Base-by-base conservation (phyloP, 305 asterid species). In the Fraxinus platypoda region DNA sequence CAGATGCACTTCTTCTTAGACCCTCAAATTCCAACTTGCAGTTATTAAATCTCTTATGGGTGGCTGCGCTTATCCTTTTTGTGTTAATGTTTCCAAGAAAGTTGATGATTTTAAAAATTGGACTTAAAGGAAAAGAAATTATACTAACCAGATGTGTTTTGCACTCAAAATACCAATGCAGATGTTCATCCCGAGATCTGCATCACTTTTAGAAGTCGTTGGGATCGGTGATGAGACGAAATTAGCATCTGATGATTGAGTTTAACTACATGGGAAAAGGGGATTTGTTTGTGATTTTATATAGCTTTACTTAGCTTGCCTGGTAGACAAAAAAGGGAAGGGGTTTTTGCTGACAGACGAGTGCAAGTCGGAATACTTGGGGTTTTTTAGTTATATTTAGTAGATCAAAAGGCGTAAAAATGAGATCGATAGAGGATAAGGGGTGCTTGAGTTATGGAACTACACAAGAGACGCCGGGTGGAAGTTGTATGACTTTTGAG, bases 401-500 rank as follows among this genome's bases (percentile, higher is more conserved):
- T 62, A 11, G 87, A 77, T 77, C 54, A 23, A 52, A 9, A 31
- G 75, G 80, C 21, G 75, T 23, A 30, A 78, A 78, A 77, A 93
- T 91, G 98, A 93, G 91, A 89, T 86, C 96, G 74, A 70, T 90
- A 74, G 98, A 95, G 88, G 98, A 94, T 77, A 95, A 94, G 78
- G 96, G 91, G 7, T 92, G 97, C 82, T 84, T 88, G 89, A 88
- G 64, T 62, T 85, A 88, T 81, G 91, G 91, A 87, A 81, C 82
- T 74, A 78, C 84, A 68, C 91, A 89, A 76, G 94, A 93, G 25
- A 75, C 75, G 3, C 74, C 90, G 0, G 87, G 89, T 68, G 85
- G 82, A n/a, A 83, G 81, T 78, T 81, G 49, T 25, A 78, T 76
- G 80, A 90, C 62, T 81, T 93, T 92, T 68, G 96, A 94, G 86